Conservation (phyloP, 2,329 filamentous ascomycete species). For the Phaeosphaeria sp. region DNA sequence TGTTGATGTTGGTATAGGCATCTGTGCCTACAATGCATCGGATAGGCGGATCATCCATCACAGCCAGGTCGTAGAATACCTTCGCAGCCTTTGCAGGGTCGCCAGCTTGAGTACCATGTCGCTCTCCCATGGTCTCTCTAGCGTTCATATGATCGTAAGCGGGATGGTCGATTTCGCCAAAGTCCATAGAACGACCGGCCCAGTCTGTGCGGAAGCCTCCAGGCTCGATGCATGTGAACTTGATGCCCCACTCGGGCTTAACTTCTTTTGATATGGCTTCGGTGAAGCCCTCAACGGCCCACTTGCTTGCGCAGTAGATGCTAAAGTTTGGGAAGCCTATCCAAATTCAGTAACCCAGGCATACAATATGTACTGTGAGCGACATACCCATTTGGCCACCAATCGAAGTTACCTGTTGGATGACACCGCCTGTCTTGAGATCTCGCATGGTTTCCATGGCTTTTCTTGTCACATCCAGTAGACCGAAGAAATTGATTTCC, state of each 20-base stretch:
- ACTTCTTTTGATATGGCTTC: slow-evolving; percentile 52
- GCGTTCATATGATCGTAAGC: slow-evolving; percentile 59
- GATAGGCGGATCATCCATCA: slow-evolving; percentile 60
- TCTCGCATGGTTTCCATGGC: slow-evolving; percentile 55
- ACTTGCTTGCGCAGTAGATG: slow-evolving; percentile 53
- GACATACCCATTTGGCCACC: slow-evolving; percentile 53
- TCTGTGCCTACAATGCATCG: slow-evolving; percentile 62
- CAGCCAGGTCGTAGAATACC: slow-evolving; percentile 62
- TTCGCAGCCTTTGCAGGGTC: slow-evolving; percentile 59
- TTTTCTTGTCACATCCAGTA: slow-evolving; percentile 60
- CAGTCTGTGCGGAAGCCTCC: slow-evolving; percentile 57
- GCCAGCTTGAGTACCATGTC: slow-evolving; percentile 55
- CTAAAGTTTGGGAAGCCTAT: slow-evolving; percentile 47
- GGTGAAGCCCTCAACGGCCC: slow-evolving; percentile 58
- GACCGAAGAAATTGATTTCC: slow-evolving; percentile 66
- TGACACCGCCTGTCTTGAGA: slow-evolving; percentile 59
- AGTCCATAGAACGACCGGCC: slow-evolving; percentile 55
- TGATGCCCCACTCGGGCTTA: slow-evolving; percentile 57
- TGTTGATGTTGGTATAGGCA: slow-evolving; percentile 56
- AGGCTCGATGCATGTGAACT: slow-evolving; percentile 54
- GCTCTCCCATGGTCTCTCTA: slow-evolving; percentile 47
- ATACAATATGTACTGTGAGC: no score
- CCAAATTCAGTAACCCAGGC: neutral
- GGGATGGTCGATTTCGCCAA: slow-evolving; percentile 52
- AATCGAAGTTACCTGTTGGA: slow-evolving; percentile 64